Conservation (phyloP, 2,329 filamentous ascomycete species). For the Hypomyces perniciosus region DNA sequence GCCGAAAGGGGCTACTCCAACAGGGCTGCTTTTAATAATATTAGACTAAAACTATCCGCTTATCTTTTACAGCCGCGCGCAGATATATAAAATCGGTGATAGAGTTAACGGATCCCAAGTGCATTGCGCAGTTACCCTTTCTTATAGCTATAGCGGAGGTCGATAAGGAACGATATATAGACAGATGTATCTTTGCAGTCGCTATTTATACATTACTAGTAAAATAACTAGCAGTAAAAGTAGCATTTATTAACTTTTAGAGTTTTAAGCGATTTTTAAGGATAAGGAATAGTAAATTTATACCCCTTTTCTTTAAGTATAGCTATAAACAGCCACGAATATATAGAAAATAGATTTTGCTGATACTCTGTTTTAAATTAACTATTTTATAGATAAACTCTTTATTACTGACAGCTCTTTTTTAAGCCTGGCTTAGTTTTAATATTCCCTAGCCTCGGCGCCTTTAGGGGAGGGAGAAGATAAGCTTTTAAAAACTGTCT, state of each 20-base stretch:
- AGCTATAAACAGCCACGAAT: not conserved
- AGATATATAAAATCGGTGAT: not conserved
- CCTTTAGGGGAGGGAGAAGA: not conserved
- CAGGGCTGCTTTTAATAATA: no score
- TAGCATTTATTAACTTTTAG: not conserved
- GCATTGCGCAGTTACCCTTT: not conserved
- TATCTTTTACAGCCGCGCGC: no score
- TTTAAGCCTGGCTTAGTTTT: not conserved
- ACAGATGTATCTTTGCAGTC: not conserved
- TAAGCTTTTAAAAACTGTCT: not conserved
- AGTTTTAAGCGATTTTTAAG: not conserved
- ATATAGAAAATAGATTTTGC: not conserved
- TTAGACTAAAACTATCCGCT: no score
- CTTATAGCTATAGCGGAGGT: not conserved
- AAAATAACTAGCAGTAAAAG: not conserved
- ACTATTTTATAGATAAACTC: not conserved
- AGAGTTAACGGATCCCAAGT: not conserved
- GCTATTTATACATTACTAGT: not conserved
- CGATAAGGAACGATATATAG: not conserved
- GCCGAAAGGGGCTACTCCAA: no score
- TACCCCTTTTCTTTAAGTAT: not conserved
- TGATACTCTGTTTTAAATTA: not conserved
- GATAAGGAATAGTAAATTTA: not conserved
- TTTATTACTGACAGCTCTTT: not conserved
- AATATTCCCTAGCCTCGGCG: not conserved